Base-by-base conservation (phyloP, 129 eudicot genomes). In the Artemisia argyi region DNA sequence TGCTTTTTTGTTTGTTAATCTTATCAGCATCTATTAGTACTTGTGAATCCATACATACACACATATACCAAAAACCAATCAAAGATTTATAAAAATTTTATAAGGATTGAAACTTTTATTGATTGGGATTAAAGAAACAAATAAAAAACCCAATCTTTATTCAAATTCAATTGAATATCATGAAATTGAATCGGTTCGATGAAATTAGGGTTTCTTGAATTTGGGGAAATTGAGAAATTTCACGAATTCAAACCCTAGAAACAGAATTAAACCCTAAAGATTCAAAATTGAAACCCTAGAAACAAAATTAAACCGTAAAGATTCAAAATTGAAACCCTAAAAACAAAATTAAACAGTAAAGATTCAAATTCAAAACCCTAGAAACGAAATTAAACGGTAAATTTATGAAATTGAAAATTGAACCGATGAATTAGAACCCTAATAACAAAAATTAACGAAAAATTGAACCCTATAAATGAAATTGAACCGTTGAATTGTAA, bases 31-130 rank as follows among this genome's bases (percentile, higher is more conserved):
- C 92, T 73, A 84, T 70, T 47, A 82, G 1, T 28, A 14, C 75
- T 81, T 78, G 95, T 42, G 98, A 85, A 87, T 79, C 98, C 98
- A 94, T 90, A 82, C 95, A 91, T 58, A 65, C 95, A 91, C 48
- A 65, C 47, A 19, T 48, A 19, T 42, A 69, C 5, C 10, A 8
- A 14, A 0, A 57, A 17, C 66, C 35, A 57, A 17, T 59, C 35
- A 77, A 68, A 69, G 7, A 51, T 39, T 11, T 18, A 58, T 57
- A 69, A 22, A 77, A 77, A 22, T 44, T 39, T 11, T 18, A 58
- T 57, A 69, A 22, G 69, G 70, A 22, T 44, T 14, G 42, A 78
- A 63, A 78, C 72, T 76, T 76, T 77, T 70, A 63, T 20, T 70
- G 62, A 32, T 32, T 32, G 7, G 6, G 24, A 15, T n/a, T 4